phyloP scores from a whole-genome alignment of 495 filamentous ascomycete species.

The Penicillium verhagenii region DNA sequence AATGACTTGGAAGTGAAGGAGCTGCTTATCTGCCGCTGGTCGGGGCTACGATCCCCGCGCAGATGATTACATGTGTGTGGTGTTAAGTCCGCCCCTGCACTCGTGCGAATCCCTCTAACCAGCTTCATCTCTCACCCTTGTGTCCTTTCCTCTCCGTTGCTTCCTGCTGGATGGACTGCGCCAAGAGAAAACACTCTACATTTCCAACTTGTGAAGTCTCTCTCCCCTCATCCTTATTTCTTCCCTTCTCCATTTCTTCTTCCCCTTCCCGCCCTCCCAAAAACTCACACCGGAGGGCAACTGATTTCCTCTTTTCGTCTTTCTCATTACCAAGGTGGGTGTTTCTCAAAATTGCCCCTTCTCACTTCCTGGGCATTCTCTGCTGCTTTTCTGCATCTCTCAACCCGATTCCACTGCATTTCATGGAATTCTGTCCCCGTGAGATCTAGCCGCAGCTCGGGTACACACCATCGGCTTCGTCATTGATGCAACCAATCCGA shows the following conservation, averaged over 20 bases:
- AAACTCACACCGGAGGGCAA: constrained; percentile 17
- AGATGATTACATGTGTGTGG: constrained; percentile 15
- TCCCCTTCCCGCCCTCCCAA: constrained; percentile 10
- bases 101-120: background rate
- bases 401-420: background rate
- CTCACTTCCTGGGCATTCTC: background rate
- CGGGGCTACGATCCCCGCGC: constrained; percentile 21
- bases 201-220: constrained; percentile 9
- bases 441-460: constrained; percentile 11
- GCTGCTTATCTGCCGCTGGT: constrained; percentile 17
- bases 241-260: constrained; percentile 12
- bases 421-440: constrained; percentile 8
- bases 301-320: constrained; percentile 24
- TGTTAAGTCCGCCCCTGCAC: constrained; percentile 11
- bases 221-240: constrained; percentile 7
- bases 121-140: constrained; percentile 6
- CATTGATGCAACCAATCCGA: constrained; percentile 21
- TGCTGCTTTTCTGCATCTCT: background rate
- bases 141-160: constrained; percentile 8
- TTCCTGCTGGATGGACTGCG: constrained; percentile 18
- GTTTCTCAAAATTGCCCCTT: background rate
- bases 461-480: constrained; percentile 23
- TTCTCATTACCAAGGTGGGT: constrained; percentile 34
- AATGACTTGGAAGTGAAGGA: background rate
- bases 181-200: constrained; percentile 11